Percentiles rank a stretch among this genome's conserved stretches.
Evolutionary conservation across 2,329 filamentous ascomycete genomes (phyloP).

Genomic region (Emmonsiellopsis sp.): DNA sequence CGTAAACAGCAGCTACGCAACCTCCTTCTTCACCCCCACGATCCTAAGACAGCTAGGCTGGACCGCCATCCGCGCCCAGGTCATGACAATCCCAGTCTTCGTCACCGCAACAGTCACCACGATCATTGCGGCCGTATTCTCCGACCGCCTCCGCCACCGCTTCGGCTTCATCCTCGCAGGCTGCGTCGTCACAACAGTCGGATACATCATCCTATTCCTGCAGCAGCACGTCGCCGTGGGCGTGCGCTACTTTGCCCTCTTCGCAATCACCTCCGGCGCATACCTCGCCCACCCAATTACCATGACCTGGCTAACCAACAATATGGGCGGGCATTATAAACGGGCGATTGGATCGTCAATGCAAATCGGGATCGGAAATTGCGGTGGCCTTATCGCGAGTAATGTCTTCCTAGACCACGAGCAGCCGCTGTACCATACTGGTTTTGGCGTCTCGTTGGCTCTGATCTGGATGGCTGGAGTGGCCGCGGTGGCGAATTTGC

Average conservation of each 20-base stretch:
- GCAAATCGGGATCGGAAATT: slow-evolving; percentile 33
- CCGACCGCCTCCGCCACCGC: slow-evolving; percentile 43
- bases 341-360: slow-evolving; percentile 44
- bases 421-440: slow-evolving; percentile 19
- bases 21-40: slow-evolving; percentile 33
- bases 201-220: slow-evolving; percentile 46
- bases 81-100: slow-evolving; percentile 46
- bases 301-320: slow-evolving; percentile 49
- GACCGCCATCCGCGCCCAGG: slow-evolving; percentile 39
- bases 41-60: slow-evolving; percentile 46
- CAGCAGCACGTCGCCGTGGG: slow-evolving; percentile 39
- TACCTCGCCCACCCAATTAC: slow-evolving; percentile 47
- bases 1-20: slow-evolving; percentile 37
- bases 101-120: slow-evolving; percentile 55
- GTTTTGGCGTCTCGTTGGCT: slow-evolving; percentile 29
- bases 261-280: slow-evolving; percentile 44
- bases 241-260: slow-evolving; percentile 46
- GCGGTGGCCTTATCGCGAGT: slow-evolving; percentile 25
- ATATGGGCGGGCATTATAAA: slow-evolving; percentile 50
- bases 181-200: slow-evolving; percentile 40
- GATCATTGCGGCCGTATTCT: slow-evolving; percentile 40
- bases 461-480: no score
- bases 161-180: slow-evolving; percentile 46
- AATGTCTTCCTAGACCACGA: slow-evolving; percentile 23
- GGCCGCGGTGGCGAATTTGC: no score